Evolutionary conservation across 2,329 filamentous ascomycete species (phyloP).

Genomic region (Magnaporthales sp.): DNA sequence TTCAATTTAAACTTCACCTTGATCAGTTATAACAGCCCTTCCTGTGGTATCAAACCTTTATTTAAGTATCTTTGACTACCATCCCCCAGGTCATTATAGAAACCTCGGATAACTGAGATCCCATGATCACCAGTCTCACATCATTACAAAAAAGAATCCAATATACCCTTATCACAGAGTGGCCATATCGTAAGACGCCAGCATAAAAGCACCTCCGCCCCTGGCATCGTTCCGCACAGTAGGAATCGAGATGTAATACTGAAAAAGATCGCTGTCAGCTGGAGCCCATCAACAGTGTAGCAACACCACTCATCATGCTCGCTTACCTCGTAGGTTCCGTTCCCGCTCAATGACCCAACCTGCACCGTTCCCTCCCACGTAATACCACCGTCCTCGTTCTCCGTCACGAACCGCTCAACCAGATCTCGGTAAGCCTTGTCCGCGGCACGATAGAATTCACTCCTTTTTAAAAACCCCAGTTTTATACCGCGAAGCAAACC

Average conservation of each 20-base stretch:
- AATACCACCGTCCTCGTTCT: background rate
- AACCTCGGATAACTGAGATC: too few relatives aligned
- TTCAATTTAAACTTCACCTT: too few relatives aligned
- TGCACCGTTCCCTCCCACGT: conserved; percentile 3
- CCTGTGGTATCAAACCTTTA: too few relatives aligned
- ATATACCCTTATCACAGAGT: background rate
- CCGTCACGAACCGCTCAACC: background rate
- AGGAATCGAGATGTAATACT: conserved; percentile 4
- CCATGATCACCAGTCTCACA: too few relatives aligned
- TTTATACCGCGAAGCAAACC: conserved; percentile 26
- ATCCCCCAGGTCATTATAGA: too few relatives aligned
- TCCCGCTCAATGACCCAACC: conserved; percentile 2
- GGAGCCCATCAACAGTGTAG: background rate
- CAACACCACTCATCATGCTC: background rate
- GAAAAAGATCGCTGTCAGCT: background rate
- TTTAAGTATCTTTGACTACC: too few relatives aligned
- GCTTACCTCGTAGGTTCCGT: conserved; percentile 1
- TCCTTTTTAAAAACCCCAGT: background rate
- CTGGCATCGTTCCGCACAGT: background rate
- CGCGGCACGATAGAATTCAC: background rate
- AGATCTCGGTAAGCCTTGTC: background rate
- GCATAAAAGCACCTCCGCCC: conserved; percentile 1
- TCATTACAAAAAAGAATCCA: background rate
- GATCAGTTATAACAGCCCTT: too few relatives aligned
- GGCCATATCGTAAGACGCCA: background rate